phyloP scores from a whole-genome alignment of 2,329 filamentous ascomycete genomes.

The Penicillium corylophilum region DNA sequence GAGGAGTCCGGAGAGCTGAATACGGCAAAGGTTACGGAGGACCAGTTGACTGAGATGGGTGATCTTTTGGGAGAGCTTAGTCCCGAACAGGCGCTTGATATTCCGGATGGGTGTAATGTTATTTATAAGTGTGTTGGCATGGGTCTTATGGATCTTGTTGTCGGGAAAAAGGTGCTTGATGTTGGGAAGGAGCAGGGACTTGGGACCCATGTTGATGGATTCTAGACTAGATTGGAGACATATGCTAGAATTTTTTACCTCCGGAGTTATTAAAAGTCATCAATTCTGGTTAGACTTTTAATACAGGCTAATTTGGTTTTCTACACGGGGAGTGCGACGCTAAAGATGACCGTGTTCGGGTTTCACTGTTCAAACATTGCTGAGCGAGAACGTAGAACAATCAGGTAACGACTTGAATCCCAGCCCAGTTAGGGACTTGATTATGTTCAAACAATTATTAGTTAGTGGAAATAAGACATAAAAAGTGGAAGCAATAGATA shows the following conservation, averaged over 20 bases:
- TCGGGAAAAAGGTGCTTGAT: slow-evolving; percentile 43
- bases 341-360: too few relatives aligned
- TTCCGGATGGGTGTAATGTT: slow-evolving; percentile 39
- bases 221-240: slow-evolving; percentile 20
- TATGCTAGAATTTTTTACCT: not conserved
- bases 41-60: slow-evolving; percentile 46
- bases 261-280: too few relatives aligned
- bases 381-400: too few relatives aligned
- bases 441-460: not conserved
- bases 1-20: slow-evolving; percentile 50
- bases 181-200: slow-evolving; percentile 34
- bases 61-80: slow-evolving; percentile 31
- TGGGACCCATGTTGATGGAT: slow-evolving; percentile 39
- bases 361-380: too few relatives aligned
- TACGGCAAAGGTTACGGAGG: slow-evolving; percentile 35
- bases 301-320: not conserved
- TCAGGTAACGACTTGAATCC: too few relatives aligned
- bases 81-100: slow-evolving; percentile 19
- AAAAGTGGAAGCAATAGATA: too few relatives aligned
- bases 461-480: too few relatives aligned
- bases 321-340: not conserved
- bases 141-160: slow-evolving; percentile 51
- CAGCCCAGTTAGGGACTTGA: not conserved
- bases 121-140: slow-evolving; percentile 54
- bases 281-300: not conserved